Conservation (phyloP, 208 protist species). For the Leishmania guyanensis region DNA sequence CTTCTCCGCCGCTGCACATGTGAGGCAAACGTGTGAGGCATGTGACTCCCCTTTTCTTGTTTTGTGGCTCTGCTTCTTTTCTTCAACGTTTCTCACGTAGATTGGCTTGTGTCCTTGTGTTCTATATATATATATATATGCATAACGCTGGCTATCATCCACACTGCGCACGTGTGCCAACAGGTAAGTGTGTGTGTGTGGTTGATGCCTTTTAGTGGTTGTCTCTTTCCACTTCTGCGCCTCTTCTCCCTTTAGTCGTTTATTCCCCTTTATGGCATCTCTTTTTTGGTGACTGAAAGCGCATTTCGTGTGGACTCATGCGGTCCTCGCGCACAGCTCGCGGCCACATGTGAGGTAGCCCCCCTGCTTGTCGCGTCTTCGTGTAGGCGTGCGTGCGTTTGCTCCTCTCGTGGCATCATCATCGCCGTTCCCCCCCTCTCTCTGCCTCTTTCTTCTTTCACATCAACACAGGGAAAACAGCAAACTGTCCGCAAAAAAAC, state of each 20-base stretch:
- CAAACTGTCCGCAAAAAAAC: neutral
- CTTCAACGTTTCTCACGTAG: neutral
- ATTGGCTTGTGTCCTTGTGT: neutral
- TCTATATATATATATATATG: neutral
- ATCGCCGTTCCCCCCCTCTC: neutral
- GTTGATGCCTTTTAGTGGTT: neutral
- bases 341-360: neutral
- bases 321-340: neutral
- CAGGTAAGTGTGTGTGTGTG: neutral
- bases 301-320: neutral
- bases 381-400: neutral
- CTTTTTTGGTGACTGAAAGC: neutral
- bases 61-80: neutral
- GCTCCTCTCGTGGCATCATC: neutral
- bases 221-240: neutral
- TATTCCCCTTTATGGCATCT: neutral
- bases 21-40: neutral
- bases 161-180: neutral
- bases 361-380: neutral
- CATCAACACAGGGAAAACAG: neutral
- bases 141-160: neutral
- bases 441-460: neutral
- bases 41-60: too few relatives aligned
- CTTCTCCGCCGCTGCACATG: neutral
- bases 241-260: constrained; percentile 6